A percentile compares a stretch with the other conserved stretches of the same genome.
These are phyloP conservation scores for Solanum stenotomum DNA, from an alignment of 257 asterid genomes.

Conservation along the genomic window DNA sequence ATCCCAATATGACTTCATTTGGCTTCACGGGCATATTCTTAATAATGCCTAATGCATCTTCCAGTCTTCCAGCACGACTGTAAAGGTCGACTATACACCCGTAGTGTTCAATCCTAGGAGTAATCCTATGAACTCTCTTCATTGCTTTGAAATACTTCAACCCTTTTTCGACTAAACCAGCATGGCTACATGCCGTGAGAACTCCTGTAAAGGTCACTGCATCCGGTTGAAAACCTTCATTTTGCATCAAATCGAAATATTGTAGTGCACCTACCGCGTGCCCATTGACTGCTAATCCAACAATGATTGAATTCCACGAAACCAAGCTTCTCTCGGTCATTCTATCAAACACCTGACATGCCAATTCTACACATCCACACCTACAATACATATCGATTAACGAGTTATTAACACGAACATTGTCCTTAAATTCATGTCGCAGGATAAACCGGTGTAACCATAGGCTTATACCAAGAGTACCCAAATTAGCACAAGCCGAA, in stretches of 20 bases:
- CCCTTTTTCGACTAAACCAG: conserved; percentile 51
- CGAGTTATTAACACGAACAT: conserved; percentile 43
- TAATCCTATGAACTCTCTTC: conserved; percentile 32
- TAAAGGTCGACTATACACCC: conserved; percentile 74
- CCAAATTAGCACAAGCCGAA: conserved; percentile 66
- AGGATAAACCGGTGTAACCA: conserved; percentile 54
- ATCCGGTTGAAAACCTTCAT: conserved; percentile 45
- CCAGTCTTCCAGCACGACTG: conserved; percentile 64
- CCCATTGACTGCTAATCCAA: conserved; percentile 63
- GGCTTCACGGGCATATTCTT: conserved; percentile 61
- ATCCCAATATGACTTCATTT: conserved; percentile 59
- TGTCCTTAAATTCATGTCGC: conserved; percentile 19
- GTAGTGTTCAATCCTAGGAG: conserved; percentile 63
- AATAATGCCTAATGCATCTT: conserved; percentile 45
- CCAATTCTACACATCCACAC: conserved; percentile 63
- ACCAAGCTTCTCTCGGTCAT: conserved; percentile 53
- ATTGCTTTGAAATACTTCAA: conserved; percentile 35
- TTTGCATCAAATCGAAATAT: conserved; percentile 39
- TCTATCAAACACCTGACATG: conserved; percentile 43
- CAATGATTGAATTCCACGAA: conserved; percentile 74
- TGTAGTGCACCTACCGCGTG: conserved; percentile 42
- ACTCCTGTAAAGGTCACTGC: conserved; percentile 78
- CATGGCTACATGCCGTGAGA: conserved; percentile 79
- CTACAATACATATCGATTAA: conserved; percentile 68
- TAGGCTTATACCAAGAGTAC: conserved; percentile 56